Conservation (phyloP, 345 rosid species). For the Populus nigra region DNA sequence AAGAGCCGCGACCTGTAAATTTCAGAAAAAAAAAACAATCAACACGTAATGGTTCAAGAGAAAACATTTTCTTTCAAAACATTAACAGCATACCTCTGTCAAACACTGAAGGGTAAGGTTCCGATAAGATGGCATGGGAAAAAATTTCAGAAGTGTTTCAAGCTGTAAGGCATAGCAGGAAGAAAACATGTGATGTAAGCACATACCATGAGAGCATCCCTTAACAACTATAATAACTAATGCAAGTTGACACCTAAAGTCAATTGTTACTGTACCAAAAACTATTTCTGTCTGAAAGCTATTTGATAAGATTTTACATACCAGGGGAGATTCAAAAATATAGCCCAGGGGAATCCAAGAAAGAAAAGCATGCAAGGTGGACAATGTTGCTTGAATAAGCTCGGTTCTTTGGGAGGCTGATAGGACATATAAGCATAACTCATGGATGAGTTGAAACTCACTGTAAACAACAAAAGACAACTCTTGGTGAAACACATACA, state of each 20-base stretch:
- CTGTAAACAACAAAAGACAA: constrained; percentile 49
- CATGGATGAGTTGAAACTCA: constrained; percentile 98
- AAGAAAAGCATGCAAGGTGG: constrained; percentile 97
- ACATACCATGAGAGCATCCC: constrained; percentile 21
- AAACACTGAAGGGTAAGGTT: constrained; percentile 95
- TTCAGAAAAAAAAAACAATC: constrained; percentile 2
- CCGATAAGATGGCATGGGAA: constrained; percentile 72
- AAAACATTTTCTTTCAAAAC: constrained; percentile 7
- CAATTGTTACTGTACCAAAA: constrained; percentile 2
- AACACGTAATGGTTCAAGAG: neutral
- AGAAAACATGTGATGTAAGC: constrained; percentile 5
- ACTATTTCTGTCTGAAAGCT: neutral
- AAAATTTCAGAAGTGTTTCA: constrained; percentile 89
- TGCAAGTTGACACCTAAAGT: constrained; percentile 21
- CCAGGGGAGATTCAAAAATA: constrained; percentile 97
- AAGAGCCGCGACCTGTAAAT: constrained; percentile 81
- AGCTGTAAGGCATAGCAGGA: constrained; percentile 47
- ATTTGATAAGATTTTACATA: constrained; percentile 29
- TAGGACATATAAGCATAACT: constrained; percentile 90
- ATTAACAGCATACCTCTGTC: constrained; percentile 64
- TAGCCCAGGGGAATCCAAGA: constrained; percentile 99
- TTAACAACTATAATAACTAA: neutral
- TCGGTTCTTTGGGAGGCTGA: constrained; percentile 96
- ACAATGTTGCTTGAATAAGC: constrained; percentile 86
- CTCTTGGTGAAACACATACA: neutral